Evolutionary conservation across 75 land plant genomes (phyloP), one percentile per base, ranked within the genome.

Genomic region (Cupressus sempervirens): DNA sequence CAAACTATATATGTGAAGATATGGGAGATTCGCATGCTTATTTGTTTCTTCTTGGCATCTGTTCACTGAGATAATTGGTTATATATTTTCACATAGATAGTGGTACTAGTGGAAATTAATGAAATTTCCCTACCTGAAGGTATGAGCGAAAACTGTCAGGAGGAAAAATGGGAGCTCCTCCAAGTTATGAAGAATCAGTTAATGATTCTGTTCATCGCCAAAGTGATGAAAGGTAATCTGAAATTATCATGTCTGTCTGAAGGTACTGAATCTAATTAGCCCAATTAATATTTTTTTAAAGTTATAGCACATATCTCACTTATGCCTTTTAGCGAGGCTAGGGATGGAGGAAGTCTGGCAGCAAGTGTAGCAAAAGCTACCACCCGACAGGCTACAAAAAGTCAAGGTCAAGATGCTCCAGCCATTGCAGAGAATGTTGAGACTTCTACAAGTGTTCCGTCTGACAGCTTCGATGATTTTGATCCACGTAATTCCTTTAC

Each of bases 121-220:
- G 10, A 52, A 54, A 32, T 18, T 54, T 40, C 0, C 65, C 20
- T 15, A 29, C 54, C 11, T 45, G 34, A 82, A 77, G 73, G 52
- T 84, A 87, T 87, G 93, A 92, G 16, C 91, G 88, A 32, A 92
- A 90, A 84, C 89, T 83, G 79, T 92, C 95, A 77, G 93, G 85
- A 67, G 89, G 85, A 53, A 89, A 84, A 81, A 82, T 86, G 84
- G 87, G 85, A 86, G 93, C 93, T 53, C 99, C 99, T 85, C 98
- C 99, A 34, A 91, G 91, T 67, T 97, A 97, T 90, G 99, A 97
- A 85, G 99, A 97, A 53, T 93, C 92, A 68, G 87, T 89, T 30
- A 84, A 85, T 65, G 90, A 87, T n/a, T 79, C 91, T 76, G 90
- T 79, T 29, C 90, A 86, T 26, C 90, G 85, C 32, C 83, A 46